A percentile compares a stretch with the other conserved stretches of the same genome.
Evolutionary conservation across 1,284 basidiomycete genomes (phyloP).

Genomic region (Athelia psychrophila): DNA sequence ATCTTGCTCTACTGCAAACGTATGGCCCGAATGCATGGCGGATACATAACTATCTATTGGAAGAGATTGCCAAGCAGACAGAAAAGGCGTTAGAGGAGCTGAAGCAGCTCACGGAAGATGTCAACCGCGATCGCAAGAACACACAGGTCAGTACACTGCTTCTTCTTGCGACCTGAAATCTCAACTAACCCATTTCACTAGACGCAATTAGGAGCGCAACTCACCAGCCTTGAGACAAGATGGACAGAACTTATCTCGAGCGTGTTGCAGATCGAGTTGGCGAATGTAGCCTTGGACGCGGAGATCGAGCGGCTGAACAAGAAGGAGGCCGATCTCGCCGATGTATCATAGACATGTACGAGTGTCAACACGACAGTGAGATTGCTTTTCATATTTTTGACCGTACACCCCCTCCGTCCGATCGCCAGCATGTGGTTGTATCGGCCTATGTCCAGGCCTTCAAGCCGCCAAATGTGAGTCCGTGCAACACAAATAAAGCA

Average conservation of each 20-base stretch:
- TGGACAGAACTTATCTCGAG: slow-evolving; percentile 90
- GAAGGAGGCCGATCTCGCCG: slow-evolving; percentile 57
- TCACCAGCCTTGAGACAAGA: slow-evolving; percentile 76
- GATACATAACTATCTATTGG: slow-evolving; percentile 86
- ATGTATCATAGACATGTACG: slow-evolving; percentile 25
- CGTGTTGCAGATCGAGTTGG: slow-evolving; percentile 88
- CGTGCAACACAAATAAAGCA: too few relatives aligned
- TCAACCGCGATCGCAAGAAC: slow-evolving; percentile 88
- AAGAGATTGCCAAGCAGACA: slow-evolving; percentile 72
- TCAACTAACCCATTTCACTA: slow-evolving; percentile 25
- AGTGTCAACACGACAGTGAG: too few relatives aligned
- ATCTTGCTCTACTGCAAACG: slow-evolving; percentile 80
- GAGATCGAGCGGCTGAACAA: slow-evolving; percentile 62
- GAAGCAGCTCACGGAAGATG: slow-evolving; percentile 73
- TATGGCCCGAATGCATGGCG: slow-evolving; percentile 93
- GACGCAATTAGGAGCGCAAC: slow-evolving; percentile 73
- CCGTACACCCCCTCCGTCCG: too few relatives aligned
- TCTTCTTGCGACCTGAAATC: slow-evolving; percentile 1
- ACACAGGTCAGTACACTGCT: slow-evolving; percentile 55
- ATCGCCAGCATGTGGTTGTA: too few relatives aligned
- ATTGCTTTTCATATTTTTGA: too few relatives aligned
- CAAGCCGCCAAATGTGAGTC: too few relatives aligned
- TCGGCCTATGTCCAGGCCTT: too few relatives aligned
- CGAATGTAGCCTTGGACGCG: slow-evolving; percentile 79
- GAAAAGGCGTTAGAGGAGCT: slow-evolving; percentile 73